These are phyloP conservation scores for Suillus plorans DNA, from an alignment of 768 basidiomycete genomes.

Conservation along the genomic window DNA sequence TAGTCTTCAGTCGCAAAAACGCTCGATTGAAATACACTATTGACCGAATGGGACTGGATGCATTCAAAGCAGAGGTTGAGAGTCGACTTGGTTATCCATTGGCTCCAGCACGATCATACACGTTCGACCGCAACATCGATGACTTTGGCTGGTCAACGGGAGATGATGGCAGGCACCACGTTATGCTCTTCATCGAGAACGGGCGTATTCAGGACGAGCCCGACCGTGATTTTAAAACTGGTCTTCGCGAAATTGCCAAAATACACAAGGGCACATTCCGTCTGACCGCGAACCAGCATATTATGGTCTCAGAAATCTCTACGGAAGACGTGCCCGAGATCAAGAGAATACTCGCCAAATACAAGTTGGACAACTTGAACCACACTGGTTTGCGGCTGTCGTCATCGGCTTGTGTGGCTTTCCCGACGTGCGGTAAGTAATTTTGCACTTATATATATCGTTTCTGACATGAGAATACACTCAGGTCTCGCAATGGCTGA, in stretches of 20 bases:
- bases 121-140: constrained; percentile 88
- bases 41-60: constrained; percentile 89
- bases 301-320: constrained; percentile 82
- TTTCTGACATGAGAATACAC: not conserved
- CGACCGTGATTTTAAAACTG: constrained; percentile 87
- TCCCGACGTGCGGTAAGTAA: constrained; percentile 83
- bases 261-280: constrained; percentile 93
- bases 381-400: constrained; percentile 80
- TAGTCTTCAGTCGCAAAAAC: constrained; percentile 60
- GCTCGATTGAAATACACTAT: constrained; percentile 96
- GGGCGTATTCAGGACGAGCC: constrained; percentile 96
- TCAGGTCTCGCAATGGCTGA: constrained; percentile 76
- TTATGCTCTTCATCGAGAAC: constrained; percentile 95
- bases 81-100: constrained; percentile 79
- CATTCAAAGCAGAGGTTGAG: constrained; percentile 90
- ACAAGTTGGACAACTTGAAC: constrained; percentile 86
- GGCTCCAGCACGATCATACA: constrained; percentile 68
- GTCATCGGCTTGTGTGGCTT: constrained; percentile 94
- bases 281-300: constrained; percentile 93
- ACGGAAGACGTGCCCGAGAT: constrained; percentile 72
- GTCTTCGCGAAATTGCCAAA: constrained; percentile 88
- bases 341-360: constrained; percentile 76
- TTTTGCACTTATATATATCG: not conserved
- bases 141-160: constrained; percentile 93
- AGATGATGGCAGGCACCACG: constrained; percentile 86